These are phyloP conservation scores for Aspergillus sp. DNA, from an alignment of 2,329 filamentous ascomycete species.

Conservation along the genomic window DNA sequence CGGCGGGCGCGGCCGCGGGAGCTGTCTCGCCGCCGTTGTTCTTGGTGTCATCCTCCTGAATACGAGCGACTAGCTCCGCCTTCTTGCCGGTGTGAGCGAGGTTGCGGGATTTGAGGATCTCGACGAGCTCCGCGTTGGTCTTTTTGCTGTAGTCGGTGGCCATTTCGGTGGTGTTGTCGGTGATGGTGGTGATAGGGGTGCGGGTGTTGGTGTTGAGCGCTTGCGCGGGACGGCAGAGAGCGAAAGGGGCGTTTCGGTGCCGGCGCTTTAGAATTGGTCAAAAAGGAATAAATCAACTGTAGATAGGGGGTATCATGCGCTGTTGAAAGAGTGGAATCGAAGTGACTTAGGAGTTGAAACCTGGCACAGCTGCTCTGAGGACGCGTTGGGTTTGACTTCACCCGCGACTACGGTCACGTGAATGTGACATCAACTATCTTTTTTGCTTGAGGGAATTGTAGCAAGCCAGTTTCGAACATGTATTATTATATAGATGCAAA, in stretches of 20 bases:
- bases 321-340: neutral
- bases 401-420: neutral
- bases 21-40: conserved; percentile 16
- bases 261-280: neutral
- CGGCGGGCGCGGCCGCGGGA: conserved; percentile 15
- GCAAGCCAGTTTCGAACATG: too few relatives aligned
- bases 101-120: conserved; percentile 44
- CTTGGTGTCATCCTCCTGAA: conserved; percentile 38
- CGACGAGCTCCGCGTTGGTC: conserved; percentile 44
- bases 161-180: conserved; percentile 19
- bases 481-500: too few relatives aligned
- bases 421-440: neutral
- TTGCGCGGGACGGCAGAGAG: neutral
- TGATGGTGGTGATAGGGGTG: neutral
- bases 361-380: neutral
- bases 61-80: conserved; percentile 42
- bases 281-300: neutral
- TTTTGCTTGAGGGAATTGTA: too few relatives aligned
- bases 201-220: neutral
- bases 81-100: conserved; percentile 45
- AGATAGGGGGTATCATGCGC: neutral
- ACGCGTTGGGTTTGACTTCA: neutral
- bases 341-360: neutral
- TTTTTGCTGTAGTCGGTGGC: conserved; percentile 44
- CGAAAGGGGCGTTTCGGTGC: neutral